Conservation (phyloP, 768 basidiomycete species). For the Mycena vitilis region DNA sequence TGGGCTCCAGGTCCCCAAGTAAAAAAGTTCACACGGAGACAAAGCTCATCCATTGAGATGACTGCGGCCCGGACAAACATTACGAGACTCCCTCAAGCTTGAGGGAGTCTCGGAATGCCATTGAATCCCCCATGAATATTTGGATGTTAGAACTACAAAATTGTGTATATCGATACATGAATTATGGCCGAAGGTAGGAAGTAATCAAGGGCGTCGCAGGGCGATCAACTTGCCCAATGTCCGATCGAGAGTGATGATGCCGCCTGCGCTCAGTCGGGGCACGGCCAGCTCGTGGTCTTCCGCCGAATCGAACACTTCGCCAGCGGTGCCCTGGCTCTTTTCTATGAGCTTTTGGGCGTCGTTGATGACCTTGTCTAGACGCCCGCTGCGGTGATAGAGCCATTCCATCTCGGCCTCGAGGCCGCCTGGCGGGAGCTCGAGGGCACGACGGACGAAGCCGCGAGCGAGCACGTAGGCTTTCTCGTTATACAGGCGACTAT, state of each 20-base stretch:
- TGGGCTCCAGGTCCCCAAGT: too few relatives aligned
- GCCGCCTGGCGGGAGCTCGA: slow-evolving; percentile 80
- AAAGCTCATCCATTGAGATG: too few relatives aligned
- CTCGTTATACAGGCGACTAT: slow-evolving; percentile 90
- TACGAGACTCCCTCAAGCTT: too few relatives aligned
- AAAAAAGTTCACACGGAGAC: too few relatives aligned
- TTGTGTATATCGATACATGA: slow-evolving; percentile 31
- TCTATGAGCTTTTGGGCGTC: slow-evolving; percentile 74
- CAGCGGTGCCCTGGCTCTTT: slow-evolving; percentile 61
- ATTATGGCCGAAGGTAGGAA: background rate
- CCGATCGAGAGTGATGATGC: slow-evolving; percentile 82
- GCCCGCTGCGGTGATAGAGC: slow-evolving; percentile 75
- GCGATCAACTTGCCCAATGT: slow-evolving; percentile 69
- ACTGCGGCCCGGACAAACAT: too few relatives aligned
- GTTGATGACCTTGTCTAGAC: slow-evolving; percentile 74
- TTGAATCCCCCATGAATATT: background rate
- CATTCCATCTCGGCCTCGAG: slow-evolving; percentile 79
- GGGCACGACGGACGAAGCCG: slow-evolving; percentile 89
- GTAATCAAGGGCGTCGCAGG: slow-evolving; percentile 16
- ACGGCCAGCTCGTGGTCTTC: slow-evolving; percentile 65
- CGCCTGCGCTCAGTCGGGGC: slow-evolving; percentile 82
- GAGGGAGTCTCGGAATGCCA: too few relatives aligned
- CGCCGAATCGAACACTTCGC: slow-evolving; percentile 42
- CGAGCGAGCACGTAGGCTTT: slow-evolving; percentile 93
- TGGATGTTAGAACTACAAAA: slow-evolving; percentile 25